Base-by-base conservation (phyloP, 2,329 filamentous ascomycete species). In the Fusarium multiceps region DNA sequence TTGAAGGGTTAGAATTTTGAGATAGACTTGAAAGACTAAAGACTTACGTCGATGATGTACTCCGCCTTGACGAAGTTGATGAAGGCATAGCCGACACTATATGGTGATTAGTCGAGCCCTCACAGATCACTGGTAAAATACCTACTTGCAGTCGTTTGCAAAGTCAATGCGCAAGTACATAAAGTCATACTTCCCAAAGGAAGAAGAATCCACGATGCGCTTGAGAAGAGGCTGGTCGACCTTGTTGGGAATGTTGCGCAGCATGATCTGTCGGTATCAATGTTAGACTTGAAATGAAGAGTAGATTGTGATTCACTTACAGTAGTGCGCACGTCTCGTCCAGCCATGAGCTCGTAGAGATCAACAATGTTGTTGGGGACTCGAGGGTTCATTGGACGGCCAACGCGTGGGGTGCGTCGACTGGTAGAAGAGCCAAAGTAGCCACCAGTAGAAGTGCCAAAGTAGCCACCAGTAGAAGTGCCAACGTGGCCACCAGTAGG, bases 111-210 rank as follows among this genome's bases (percentile, higher is more conserved):
- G 68, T 30, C 57, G 20, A 66, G 28, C 10, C 18, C 3, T 13
- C 9, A 43, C 2, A 49, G 2, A 11, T 34, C 6, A 12, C 6
- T n/a, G 2, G 2, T 34, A 6, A 6, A 4, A 25, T 34, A 85
- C 90, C 81, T 80, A 93, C 90, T 94, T 94, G 90, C 92, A 93
- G 68, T 93, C 89, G 74, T 93, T 93, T 56, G 89, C 89, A 73
- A 94, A 94, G 78, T 94, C 92, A 74, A 98, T 98, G 41, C 96
- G 90, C 55, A 98, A 82, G 78, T 99, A 99, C 85, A 97, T 89
- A 79, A 98, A 98, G 77, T 98, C 94, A 78, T 97, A 98, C 67
- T 91, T 90, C 30, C 93, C 94, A 80, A 87, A 89, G 78, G 90
- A 93, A 18, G 90, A 92, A 68, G 91, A 85, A 75, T 98, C 93